Evolutionary conservation across 2,329 filamentous ascomycete species (phyloP).

Genomic region (Purpureocillium takamizusanense): DNA sequence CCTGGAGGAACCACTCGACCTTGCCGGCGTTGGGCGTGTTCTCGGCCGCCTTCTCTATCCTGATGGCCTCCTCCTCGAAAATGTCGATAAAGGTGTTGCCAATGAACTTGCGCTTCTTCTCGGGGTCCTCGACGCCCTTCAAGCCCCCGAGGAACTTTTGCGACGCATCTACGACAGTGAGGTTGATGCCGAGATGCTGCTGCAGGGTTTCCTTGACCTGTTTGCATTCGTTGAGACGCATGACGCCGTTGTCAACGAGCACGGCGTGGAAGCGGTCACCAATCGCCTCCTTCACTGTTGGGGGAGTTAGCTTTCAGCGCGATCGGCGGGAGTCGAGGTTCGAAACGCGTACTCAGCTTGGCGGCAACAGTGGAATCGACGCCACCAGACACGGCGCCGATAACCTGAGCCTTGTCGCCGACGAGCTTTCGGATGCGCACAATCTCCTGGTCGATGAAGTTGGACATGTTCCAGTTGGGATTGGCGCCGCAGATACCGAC

Average conservation of each 20-base stretch:
- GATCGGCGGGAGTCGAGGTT: too few species aligned
- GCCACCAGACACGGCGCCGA: constrained; percentile 57
- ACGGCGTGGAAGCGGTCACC: constrained; percentile 52
- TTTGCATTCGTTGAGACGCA: constrained; percentile 78
- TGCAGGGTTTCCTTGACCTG: constrained; percentile 73
- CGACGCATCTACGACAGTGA: constrained; percentile 75
- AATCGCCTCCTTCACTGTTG: constrained; percentile 70
- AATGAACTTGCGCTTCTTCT: constrained; percentile 85
- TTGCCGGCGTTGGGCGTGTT: constrained; percentile 60
- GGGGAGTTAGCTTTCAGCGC: background rate
- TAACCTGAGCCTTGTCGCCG: constrained; percentile 72
- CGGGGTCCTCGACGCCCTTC: constrained; percentile 67
- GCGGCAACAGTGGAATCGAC: constrained; percentile 87
- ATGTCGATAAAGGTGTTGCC: constrained; percentile 58
- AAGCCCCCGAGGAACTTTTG: constrained; percentile 71
- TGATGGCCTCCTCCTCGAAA: constrained; percentile 67
- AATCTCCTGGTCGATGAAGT: constrained; percentile 77
- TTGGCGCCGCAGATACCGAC: constrained; percentile 71
- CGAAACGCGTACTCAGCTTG: constrained; percentile 37
- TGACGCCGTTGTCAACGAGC: constrained; percentile 68
- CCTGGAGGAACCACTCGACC: constrained; percentile 82
- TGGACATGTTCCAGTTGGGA: constrained; percentile 76
- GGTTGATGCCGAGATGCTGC: constrained; percentile 77
- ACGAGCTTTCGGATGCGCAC: constrained; percentile 71
- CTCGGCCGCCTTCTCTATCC: constrained; percentile 62